Percentiles rank a stretch among this genome's conserved stretches.
Conservation (phyloP, 2,329 filamentous ascomycete species). For the Gaeumannomyces sp. region DNA sequence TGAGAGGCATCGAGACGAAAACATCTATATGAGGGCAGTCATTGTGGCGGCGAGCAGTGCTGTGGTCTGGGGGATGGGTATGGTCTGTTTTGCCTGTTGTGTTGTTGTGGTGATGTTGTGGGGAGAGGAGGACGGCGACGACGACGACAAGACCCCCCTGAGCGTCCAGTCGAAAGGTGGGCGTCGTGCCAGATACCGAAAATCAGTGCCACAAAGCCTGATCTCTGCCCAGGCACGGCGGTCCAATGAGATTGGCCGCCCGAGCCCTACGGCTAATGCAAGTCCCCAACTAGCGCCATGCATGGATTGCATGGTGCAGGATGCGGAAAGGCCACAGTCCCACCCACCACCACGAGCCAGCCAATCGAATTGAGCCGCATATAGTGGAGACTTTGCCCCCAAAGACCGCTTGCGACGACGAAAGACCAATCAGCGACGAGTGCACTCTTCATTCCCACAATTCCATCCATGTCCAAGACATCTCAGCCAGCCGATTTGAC, state of each 20-base stretch:
- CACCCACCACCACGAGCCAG: too few species aligned
- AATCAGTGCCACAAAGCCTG: background rate
- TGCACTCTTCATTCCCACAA: too few species aligned
- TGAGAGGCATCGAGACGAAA: background rate
- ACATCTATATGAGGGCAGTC: too few species aligned
- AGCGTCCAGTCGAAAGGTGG: constrained; percentile 1
- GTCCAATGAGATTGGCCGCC: background rate
- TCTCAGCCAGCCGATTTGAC: too few species aligned
- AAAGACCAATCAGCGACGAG: too few species aligned
- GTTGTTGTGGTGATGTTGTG: background rate
- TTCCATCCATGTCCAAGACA: too few species aligned
- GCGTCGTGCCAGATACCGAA: constrained; percentile 11
- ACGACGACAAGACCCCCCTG: background rate
- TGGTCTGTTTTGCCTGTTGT: background rate
- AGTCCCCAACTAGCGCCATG: background rate
- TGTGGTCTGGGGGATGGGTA: too few species aligned
- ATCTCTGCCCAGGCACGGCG: background rate
- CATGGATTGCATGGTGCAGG: too few species aligned
- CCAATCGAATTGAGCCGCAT: too few species aligned
- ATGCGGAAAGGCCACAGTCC: too few species aligned
- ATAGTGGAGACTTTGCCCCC: too few species aligned
- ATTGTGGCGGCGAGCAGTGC: background rate
- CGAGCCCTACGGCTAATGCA: background rate
- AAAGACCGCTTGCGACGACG: too few species aligned
- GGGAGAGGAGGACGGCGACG: background rate